These are phyloP conservation scores for Scolecobasidium constrictum DNA, from an alignment of 2,329 filamentous ascomycete species.

Conservation along the genomic window DNA sequence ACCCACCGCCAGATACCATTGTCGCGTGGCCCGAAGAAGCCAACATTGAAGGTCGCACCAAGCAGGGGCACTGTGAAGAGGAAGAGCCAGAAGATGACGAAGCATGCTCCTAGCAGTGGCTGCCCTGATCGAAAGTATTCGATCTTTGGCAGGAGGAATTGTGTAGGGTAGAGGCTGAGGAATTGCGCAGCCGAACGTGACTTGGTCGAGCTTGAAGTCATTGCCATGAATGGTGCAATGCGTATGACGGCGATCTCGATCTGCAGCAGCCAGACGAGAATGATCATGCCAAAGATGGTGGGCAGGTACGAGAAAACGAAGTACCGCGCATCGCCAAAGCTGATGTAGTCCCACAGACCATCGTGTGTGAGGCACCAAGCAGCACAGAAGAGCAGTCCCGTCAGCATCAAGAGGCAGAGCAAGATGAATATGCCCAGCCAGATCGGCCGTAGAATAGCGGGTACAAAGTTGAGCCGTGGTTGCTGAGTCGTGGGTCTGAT, in stretches of 20 bases:
- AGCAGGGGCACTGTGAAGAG: conserved; percentile 74
- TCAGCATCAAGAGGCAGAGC: conserved; percentile 59
- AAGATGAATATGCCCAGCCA: conserved; percentile 51
- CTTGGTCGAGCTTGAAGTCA: conserved; percentile 53
- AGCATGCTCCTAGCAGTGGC: conserved; percentile 53
- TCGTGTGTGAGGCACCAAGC: conserved; percentile 51
- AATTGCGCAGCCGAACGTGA: conserved; percentile 57
- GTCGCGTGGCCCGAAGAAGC: conserved; percentile 48
- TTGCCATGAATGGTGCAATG: conserved; percentile 64
- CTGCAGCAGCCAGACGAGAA: conserved; percentile 69
- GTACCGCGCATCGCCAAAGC: conserved; percentile 62
- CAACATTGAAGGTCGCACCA: conserved; percentile 62
- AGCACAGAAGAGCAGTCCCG: conserved; percentile 61
- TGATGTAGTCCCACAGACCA: conserved; percentile 58
- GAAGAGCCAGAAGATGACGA: conserved; percentile 63
- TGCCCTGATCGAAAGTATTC: conserved; percentile 59
- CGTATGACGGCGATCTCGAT: conserved; percentile 66
- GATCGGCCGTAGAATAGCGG: conserved; percentile 56
- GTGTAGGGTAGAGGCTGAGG: conserved; percentile 47
- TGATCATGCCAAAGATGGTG: conserved; percentile 58
- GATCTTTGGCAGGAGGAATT: conserved; percentile 57
- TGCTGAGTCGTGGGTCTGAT: conserved; percentile 16
- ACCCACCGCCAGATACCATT: conserved; percentile 66
- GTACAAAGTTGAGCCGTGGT: conserved; percentile 53
- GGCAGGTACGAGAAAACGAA: conserved; percentile 83